phyloP scores from a whole-genome alignment of 345 rosid genomes.

The Draba incana region DNA sequence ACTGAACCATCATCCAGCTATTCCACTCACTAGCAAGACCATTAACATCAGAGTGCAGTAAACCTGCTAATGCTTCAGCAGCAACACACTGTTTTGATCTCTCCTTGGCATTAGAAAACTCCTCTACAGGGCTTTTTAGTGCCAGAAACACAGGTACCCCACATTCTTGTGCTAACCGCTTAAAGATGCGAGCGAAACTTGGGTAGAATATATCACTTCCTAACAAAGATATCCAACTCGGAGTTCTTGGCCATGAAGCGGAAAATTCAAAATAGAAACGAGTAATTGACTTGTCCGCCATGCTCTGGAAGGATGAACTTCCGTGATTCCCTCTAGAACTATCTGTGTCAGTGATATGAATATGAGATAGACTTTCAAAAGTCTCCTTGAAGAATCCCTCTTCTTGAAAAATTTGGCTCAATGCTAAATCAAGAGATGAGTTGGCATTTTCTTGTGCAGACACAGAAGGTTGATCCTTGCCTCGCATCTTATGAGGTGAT shows the following conservation, averaged over 20 bases:
- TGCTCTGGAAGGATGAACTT: constrained; percentile 81
- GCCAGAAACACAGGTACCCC: constrained; percentile 79
- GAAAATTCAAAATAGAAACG: constrained; percentile 95
- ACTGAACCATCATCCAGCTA: constrained; percentile 83
- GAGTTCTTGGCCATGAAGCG: constrained; percentile 98
- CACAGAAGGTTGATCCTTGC: constrained; percentile 47
- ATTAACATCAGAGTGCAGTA: constrained; percentile 84
- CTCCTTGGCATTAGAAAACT: constrained; percentile 86
- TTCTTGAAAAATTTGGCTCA: constrained; percentile 78
- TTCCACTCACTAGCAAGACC: constrained; percentile 88
- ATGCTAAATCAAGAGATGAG: constrained; percentile 80
- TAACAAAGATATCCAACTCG: constrained; percentile 92
- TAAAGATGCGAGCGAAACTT: constrained; percentile 90
- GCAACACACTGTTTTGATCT: constrained; percentile 99
- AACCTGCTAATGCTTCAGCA: constrained; percentile 95
- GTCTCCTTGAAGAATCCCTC: constrained; percentile 92
- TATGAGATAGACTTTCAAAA: constrained; percentile 88
- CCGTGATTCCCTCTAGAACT: constrained; percentile 77
- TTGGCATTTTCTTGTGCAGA: constrained; percentile 50
- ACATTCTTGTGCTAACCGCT: constrained; percentile 93
- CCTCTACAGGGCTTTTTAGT: constrained; percentile 73
- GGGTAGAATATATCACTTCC: constrained; percentile 93
- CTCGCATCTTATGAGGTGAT: constrained; percentile 78
- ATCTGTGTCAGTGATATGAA: constrained; percentile 84
- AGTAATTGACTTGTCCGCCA: constrained; percentile 92